phyloP scores from a whole-genome alignment of 345 rosid genomes.

The Anastatica hierochuntica region DNA sequence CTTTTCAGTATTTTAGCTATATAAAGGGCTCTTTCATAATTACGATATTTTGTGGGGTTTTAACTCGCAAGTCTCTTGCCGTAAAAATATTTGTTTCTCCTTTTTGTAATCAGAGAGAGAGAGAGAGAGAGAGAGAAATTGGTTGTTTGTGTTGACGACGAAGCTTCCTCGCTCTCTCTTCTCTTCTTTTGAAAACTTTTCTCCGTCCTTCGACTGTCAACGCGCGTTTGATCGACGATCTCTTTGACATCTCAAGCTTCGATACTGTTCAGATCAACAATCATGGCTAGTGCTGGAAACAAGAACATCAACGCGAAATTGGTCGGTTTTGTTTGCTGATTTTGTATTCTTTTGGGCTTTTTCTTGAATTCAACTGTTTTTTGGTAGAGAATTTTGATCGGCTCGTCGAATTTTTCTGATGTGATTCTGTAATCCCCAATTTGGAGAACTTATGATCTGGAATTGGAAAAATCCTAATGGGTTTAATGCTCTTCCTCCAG shows the following conservation, averaged over 20 bases:
- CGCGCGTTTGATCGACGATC: constrained; percentile 1
- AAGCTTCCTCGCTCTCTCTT: constrained; percentile 19
- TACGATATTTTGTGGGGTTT: too few species aligned
- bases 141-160: constrained; percentile 13
- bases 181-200: constrained; percentile 1
- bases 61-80: too few species aligned
- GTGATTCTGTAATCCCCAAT: not conserved
- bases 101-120: too few species aligned
- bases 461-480: not conserved
- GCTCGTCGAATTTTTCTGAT: constrained; percentile 9
- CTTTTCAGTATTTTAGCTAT: too few species aligned
- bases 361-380: not conserved
- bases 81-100: too few species aligned
- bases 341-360: not conserved
- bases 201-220: constrained; percentile 13
- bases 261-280: constrained; percentile 3
- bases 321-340: constrained; percentile 2
- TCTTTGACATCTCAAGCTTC: constrained; percentile 1
- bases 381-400: not conserved
- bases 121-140: constrained; percentile 18
- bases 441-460: not conserved
- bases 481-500: not conserved
- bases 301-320: constrained; percentile 31
- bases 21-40: too few species aligned
- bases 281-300: constrained; percentile 26